Base-by-base conservation (phyloP, 1,284 basidiomycete species). In the Trichosporon sp. region DNA sequence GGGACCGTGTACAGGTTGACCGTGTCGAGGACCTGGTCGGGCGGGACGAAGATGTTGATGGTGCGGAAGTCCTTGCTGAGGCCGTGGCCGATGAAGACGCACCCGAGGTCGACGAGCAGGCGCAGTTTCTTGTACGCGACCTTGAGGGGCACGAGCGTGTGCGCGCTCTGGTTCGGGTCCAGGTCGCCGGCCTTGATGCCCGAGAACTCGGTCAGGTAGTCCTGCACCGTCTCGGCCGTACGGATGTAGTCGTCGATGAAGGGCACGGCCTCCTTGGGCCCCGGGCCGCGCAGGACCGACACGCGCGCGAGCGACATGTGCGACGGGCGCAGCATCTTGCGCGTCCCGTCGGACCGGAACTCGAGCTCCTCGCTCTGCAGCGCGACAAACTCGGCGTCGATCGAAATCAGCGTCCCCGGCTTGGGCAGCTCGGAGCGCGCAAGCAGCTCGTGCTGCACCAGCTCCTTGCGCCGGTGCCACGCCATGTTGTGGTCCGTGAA, bases 61-160 rank as follows among this genome's bases (percentile, higher is more conserved):
- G 97, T 99, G 12, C 97, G 88, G 84, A 99, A 98, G 82, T 99
- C 97, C 80, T 98, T 98, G n/a, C 93, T 92, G n/a, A 99, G 87
- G 0, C 97, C 97, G 77, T 99, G 96, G 0, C 97, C 97, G 67
- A 99, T 92, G 78, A 99, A 99, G 72, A 95, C 91, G 78, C 97
- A 99, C 6, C 95, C 95, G 23, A 91, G 87, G 78, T 99, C 96
- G 9, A 99, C 95, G 2, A 99, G 86, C 42, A 97, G 82, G 1
- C 96, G 88, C n/a, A 99, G 85, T 81, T 99, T 99, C 86, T 98
- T 98, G 86, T 99, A 99, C 2, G 95, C 97, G 1, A 94, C 87
- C 80, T 99, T 99, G 69, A 98, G 85, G 0, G 95, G 95, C 0
- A 98, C 97, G 47, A 98, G 86, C 0, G 96, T 98, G 79, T 97